Base-by-base conservation (phyloP, 805 yeast species). In the Phaffomyces antillensis region DNA sequence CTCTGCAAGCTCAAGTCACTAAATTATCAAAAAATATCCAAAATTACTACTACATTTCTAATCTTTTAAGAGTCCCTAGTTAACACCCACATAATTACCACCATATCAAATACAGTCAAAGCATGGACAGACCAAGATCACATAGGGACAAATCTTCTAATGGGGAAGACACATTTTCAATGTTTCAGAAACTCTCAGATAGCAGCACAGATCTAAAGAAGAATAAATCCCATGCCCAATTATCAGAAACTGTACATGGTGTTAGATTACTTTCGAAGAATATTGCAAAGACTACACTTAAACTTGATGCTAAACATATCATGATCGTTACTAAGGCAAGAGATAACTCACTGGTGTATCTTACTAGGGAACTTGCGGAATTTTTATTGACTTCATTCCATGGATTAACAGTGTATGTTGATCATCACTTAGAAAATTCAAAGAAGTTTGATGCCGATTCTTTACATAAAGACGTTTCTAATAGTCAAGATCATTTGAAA, bases 251-350 rank as follows among this genome's bases (percentile, higher is more conserved):
- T 9, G 93, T 89, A 5, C 83, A 84, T 59, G 89, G 88, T 3
- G 90, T 86, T 7, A 71, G 93, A 39, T 72, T 81, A 68, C 67
- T 86, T 47, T 83, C 86, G n/a, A 81, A 79, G 50, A 83, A 83
- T 60, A 64, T 86, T 34, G 72, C 79, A 43, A 77, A 78, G 52
- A 86, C 90, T 4, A 82, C 85, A 5, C 79, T 88, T 25, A 81
- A 80, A 53, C 63, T 88, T 18, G 81, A 83, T 44, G 80, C 85
- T 17, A 73, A 75, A 38, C 78, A 86, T 16, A 77, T 88, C 17
- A 73, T 88, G 79, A 77, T 88, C 13, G 89, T 89, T 17, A 88
- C 96, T n/a, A 88, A 88, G 62, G 93, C 95, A 1, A 72, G 95
- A 44, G 96, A 89, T 60, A 81, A 84, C 53, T 80, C 88, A 7